Evolutionary conservation across 2,329 filamentous ascomycete genomes (phyloP).

Genomic region (Aspergillus viridinutans): DNA sequence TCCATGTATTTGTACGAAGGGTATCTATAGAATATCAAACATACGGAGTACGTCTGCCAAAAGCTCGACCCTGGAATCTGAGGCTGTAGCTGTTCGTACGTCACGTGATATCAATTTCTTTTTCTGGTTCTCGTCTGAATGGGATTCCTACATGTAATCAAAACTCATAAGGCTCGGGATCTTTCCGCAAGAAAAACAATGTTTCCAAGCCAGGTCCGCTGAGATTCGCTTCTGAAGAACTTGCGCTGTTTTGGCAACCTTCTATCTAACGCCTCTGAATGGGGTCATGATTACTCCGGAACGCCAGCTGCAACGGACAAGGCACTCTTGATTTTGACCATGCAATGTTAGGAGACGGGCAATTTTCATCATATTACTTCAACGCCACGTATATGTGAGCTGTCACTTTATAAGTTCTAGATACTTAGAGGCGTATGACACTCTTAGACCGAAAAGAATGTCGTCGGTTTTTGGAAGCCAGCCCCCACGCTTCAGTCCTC

Average conservation of each 20-base stretch:
- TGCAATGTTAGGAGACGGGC: neutral
- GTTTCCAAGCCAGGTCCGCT: neutral
- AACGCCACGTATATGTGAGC: neutral
- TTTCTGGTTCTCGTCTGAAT: neutral
- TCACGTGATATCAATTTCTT: conserved; percentile 13
- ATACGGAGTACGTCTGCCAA: neutral
- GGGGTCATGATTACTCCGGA: neutral
- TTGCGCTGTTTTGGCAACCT: neutral
- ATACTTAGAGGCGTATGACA: neutral
- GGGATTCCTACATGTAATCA: neutral
- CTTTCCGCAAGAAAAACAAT: neutral
- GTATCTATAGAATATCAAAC: neutral
- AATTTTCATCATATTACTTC: neutral
- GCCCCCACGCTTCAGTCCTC: conserved; percentile 18
- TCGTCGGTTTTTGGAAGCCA: conserved; percentile 23
- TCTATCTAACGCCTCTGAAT: neutral
- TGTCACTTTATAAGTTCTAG: too few relatives aligned
- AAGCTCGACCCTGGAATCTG: neutral
- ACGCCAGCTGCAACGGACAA: too few relatives aligned
- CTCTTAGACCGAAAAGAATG: conserved; percentile 17
- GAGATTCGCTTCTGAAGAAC: neutral
- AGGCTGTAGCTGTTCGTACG: neutral
- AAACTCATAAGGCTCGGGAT: neutral
- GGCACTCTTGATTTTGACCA: too few relatives aligned
- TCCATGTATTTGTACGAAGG: neutral